Base-by-base conservation (phyloP, 192 early-diverging fungal species). In the Coemansia sp. region DNA sequence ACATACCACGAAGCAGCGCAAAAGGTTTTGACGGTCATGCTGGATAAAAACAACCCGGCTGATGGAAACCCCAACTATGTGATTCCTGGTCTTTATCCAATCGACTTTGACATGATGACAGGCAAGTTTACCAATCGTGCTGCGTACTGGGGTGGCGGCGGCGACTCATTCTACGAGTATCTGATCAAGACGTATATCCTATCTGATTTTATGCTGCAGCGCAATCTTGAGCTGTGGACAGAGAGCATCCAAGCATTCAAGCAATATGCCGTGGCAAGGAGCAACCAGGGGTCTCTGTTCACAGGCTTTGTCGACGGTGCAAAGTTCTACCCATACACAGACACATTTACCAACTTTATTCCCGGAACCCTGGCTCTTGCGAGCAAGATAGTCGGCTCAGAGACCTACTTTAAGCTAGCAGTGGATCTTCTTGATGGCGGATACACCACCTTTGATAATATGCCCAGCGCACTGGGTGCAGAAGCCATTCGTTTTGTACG, bases 121-220 rank as follows among this genome's bases (percentile, higher is more conserved):
- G 72, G 75, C 12, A 67, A 61, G 54, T 83, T 83, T 45, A 67
- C 68, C 5, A 59, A 55, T 16, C 56, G 63, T 30, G 38, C 69
- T 0, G 59, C 85, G 22, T 80, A 68, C 51, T 83, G 96, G 61
- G 96, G 96, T 16, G 89, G 89, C 20, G 86, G 92, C 36, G 95
- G 92, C 33, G 96, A 98, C 58, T 92, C 90, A 45, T 98, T 96
- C 71, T 98, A 96, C 83, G 93, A 98, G 83, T 98, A 98, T 62
- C 78, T 96, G 51, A 83, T 85, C 28, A 98, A 98, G 66, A 93
- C 93, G 56, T 95, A 89, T 67, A 75, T 94, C 8, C 89, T 91
- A 55, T 93, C 93, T 0, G 85, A 73, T 61, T 82, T 73, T 66
- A 77, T 73, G 75, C 68, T 82, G 16, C 64, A 82, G 62, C 74